A percentile compares a stretch with the other conserved stretches of the same genome.
Evolutionary conservation across 495 filamentous ascomycete species (phyloP).

Genomic region (Lasiosphaeria hispida): DNA sequence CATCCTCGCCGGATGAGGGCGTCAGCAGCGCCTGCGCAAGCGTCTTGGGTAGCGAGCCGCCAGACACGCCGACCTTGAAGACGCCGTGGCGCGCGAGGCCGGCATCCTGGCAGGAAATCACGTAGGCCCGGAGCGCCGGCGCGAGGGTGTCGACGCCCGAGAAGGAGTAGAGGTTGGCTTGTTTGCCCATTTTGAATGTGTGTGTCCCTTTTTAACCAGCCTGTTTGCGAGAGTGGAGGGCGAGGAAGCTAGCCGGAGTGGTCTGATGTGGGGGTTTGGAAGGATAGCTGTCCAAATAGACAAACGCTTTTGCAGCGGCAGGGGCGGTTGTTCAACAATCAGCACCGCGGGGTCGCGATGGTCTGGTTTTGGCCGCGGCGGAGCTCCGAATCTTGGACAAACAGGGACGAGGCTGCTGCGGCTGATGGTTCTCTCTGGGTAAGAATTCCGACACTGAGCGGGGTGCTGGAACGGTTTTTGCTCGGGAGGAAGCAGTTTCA

Average conservation of each 20-base stretch:
- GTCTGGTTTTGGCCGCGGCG: background rate
- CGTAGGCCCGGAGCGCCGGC: slow-evolving; percentile 69
- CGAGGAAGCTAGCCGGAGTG: too few relatives aligned
- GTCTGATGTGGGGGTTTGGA: too few relatives aligned
- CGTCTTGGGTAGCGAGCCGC: slow-evolving; percentile 85
- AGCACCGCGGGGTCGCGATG: too few relatives aligned
- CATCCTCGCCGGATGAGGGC: slow-evolving; percentile 56
- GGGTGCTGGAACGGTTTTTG: too few relatives aligned
- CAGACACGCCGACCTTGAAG: slow-evolving; percentile 92
- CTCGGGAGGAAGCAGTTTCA: too few relatives aligned
- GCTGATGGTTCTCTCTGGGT: too few relatives aligned
- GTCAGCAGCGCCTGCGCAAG: slow-evolving; percentile 77
- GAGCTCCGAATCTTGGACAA: background rate
- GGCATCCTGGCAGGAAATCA: slow-evolving; percentile 74
- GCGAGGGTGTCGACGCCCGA: slow-evolving; percentile 64
- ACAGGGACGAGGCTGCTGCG: too few relatives aligned
- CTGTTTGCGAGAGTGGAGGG: too few relatives aligned
- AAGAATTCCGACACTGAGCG: too few relatives aligned
- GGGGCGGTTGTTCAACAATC: too few relatives aligned
- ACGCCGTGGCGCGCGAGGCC: slow-evolving; percentile 73
- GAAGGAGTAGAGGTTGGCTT: slow-evolving; percentile 86
- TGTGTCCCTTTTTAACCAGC: background rate
- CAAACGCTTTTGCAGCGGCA: too few relatives aligned
- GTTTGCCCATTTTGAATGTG: slow-evolving; percentile 59
- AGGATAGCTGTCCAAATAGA: too few relatives aligned